Base-by-base conservation (phyloP, 257 asterid genomes). In the Echium plantagineum region DNA sequence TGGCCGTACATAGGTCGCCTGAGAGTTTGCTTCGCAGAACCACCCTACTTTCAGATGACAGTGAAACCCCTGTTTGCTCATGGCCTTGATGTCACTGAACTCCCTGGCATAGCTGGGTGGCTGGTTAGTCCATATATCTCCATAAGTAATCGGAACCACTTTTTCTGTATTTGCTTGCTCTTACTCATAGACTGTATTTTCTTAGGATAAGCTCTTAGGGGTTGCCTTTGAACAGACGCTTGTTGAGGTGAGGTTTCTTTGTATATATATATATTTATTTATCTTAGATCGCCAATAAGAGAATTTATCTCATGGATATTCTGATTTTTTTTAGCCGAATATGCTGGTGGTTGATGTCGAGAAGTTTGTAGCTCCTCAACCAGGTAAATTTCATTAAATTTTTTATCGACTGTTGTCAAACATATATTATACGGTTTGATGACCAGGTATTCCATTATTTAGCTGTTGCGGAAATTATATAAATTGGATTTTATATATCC, bases 71-170 rank as follows among this genome's bases (percentile, higher is more conserved):
- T 93, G 35, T 84, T 84, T 79, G 69, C 84, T 20, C 96, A 63
- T 18, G 98, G 98, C 68, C 82, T 91, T 57, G 93, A 91, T 74
- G 96, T 91, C 55, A 85, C 98, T 58, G 95, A 83, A 82, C 82
- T 91, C 74, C 98, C 98, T 24, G 98, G 98, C 51, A 82, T 93
- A 49, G 98, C 97, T 59, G 97, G 97, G 77, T 93, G 98, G 98
- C 78, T 93, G 58, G 98, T 93, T 63, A 77, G 95, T 78, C 20
- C 75, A 42, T 42, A 42, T 42, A 13, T 42, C 49, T 42, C 5
- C 57, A 75, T 60, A 18, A 18, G 15, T 53, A n/a, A 0, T n/a
- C 24, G 0, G 24, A 53, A 18, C 21, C 22, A 53, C 57, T 6
- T 21, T 35, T 35, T 3, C 26, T 21, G 18, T 35, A 17, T 28